A percentile compares a stretch with the other conserved stretches of the same genome.
phyloP scores from a whole-genome alignment of 805 yeast genomes.

The Nakazawaea pomicola region DNA sequence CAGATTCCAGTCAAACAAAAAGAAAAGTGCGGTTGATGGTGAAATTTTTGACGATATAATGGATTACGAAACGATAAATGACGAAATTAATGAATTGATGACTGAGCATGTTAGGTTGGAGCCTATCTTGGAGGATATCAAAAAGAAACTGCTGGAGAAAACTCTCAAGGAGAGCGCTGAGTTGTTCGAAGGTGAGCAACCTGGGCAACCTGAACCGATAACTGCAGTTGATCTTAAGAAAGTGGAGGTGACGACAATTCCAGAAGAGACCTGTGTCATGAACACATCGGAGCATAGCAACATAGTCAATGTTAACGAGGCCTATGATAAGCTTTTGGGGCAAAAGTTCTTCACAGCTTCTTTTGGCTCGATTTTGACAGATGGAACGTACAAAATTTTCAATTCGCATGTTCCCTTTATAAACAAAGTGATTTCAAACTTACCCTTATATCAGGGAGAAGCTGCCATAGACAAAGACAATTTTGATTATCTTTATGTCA shows the following conservation, averaged over 20 bases:
- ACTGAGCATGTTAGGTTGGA: constrained; percentile 6
- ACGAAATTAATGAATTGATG: constrained; percentile 8
- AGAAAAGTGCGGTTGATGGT: neutral
- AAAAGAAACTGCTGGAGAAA: neutral
- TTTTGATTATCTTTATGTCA: constrained; percentile 23
- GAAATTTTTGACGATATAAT: constrained; percentile 9
- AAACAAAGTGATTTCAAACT: constrained; percentile 3
- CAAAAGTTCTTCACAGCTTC: constrained; percentile 4
- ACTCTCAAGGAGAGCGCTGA: neutral
- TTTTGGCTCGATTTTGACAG: constrained; percentile 6
- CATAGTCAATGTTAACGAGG: neutral
- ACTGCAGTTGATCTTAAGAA: neutral
- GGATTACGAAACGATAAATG: constrained; percentile 11
- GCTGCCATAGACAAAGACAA: constrained; percentile 14
- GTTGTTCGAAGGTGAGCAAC: neutral
- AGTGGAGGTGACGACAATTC: too few relatives aligned
- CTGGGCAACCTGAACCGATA: neutral
- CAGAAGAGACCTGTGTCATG: too few relatives aligned
- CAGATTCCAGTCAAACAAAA: constrained; percentile 1
- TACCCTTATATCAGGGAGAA: constrained; percentile 7
- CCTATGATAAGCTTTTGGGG: neutral
- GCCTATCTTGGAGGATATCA: constrained; percentile 7
- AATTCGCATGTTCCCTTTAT: constrained; percentile 10
- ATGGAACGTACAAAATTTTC: constrained; percentile 4
- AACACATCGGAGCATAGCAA: too few relatives aligned